Base-by-base conservation (phyloP, 805 yeast genomes). In the Wickerhamiella cacticola region DNA sequence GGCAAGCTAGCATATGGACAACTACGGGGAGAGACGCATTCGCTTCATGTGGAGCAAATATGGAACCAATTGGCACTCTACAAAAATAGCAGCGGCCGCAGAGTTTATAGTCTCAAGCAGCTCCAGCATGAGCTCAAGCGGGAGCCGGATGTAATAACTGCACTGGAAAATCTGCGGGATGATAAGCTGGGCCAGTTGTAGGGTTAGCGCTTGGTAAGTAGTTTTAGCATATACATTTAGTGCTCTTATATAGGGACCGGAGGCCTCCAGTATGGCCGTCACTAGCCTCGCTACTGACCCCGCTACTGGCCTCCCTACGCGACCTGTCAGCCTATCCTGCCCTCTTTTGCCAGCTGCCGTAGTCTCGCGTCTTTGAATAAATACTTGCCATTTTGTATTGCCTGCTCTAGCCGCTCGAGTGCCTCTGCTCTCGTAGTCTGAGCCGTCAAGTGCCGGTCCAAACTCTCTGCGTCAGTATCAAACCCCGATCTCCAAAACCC, bases 401-500 rank as follows among this genome's bases (percentile, higher is more conserved):
- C 54, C 19, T 52, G 50, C 2, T 25, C 18, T 1, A 52, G 48
- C 8, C 54, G 47, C 13, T 24, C 12, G 2, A 16, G 28, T 10
- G 50, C 70, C 28, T 63, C 59, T 35, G 58, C 55, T 3, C 69
- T 59, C 16, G 70, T 56, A 46, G 52, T 49, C 19, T 63, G 62
- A 1, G 49, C 51, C 4, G 69, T 61, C 47, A 63, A 60, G 15
- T 50, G 50, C 52, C 66, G 68, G 49, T 70, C 76, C 38, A 57
- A 62, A 1, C 46, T 55, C 10, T 64, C 59, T 53, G 78, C 76
- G 51, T 75, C 82, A 0, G 81, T 73, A 4, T 63, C 64, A 52
- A 79, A 77, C 46, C 76, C 82, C 21, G 77, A 65, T 34, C 76
- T 61, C 52, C 75, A 78, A 60, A 71, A 76, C 1, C 82, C 82